These are phyloP conservation scores for Odontarrhena argentea DNA, from an alignment of 345 rosid species.

Conservation along the genomic window DNA sequence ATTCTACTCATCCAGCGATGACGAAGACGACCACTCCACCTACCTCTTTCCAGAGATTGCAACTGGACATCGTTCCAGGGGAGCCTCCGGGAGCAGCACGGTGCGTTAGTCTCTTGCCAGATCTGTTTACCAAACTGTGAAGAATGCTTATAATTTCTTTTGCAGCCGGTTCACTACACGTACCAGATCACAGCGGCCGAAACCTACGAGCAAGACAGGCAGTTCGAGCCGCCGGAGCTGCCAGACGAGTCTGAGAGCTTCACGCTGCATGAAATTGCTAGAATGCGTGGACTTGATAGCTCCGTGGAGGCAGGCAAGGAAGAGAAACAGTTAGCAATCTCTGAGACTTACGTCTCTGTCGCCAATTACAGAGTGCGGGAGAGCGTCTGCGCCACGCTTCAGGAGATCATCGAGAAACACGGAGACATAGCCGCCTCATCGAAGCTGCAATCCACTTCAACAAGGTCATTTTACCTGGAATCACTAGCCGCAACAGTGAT, in stretches of 20 bases:
- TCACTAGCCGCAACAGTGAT: conserved; percentile 70
- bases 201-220: conserved; percentile 34
- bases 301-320: conserved; percentile 36
- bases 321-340: conserved; percentile 51
- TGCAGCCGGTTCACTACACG: conserved; percentile 43
- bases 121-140: neutral
- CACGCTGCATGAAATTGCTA: conserved; percentile 35
- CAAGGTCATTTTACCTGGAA: conserved; percentile 72
- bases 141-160: conserved; percentile 9
- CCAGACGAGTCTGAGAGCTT: conserved; percentile 35
- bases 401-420: conserved; percentile 57
- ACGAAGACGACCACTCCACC: conserved; percentile 35
- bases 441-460: conserved; percentile 61
- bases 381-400: conserved; percentile 55
- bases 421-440: conserved; percentile 87
- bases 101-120: neutral
- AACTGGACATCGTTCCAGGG: conserved; percentile 33
- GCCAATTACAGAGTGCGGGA: conserved; percentile 72
- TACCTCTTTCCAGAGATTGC: conserved; percentile 40
- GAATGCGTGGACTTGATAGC: conserved; percentile 36
- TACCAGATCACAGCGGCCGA: conserved; percentile 25
- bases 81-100: conserved; percentile 33
- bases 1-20: conserved; percentile 37
- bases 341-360: conserved; percentile 67
- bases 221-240: conserved; percentile 42